Evolutionary conservation across 1,284 basidiomycete genomes (phyloP), one percentile per base, ranked within the genome.

Genomic region (Apiotrichum akiyoshidainum): DNA sequence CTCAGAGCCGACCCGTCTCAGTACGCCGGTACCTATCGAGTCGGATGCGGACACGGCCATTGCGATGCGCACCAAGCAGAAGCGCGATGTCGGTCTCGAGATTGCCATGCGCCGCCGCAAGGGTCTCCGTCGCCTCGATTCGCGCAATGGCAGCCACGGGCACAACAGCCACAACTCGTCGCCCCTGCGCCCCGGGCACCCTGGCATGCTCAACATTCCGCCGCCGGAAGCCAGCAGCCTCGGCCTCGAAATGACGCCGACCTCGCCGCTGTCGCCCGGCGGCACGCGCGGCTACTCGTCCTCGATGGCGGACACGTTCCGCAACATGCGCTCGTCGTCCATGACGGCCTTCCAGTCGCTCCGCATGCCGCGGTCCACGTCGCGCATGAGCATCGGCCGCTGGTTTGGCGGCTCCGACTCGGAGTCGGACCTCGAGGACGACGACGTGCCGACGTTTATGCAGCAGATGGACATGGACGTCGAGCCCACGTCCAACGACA

Each of bases 21-120:
- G 57, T 6, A 46, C 57, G 17, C 34, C 49, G 35, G 65, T 75
- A 11, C 77, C 77, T n/a, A 72, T 78, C 51, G 79, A 79, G 48
- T 74, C 70, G 5, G 78, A 80, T 56, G 74, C 69, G 21, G 78
- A 80, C 57, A 64, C 70, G 13, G 77, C 74, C 11, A 75, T 78
- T 39, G 73, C 68, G n/a, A 58, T 68, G 35, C 68, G 76, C 17
- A 42, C 51, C 7, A 33, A 44, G 41, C 22, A 44, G 51, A 42
- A 44, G 31, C 40, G 40, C 17, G 63, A 63, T 5, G 54, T 65
- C 19, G 51, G 57, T 4, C 49, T 45, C 44, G 56, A 58, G 19
- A 19, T 45, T 14, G 55, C 55, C 16, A 44, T 41, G 37, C 35
- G 58, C n/a, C 22, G 46, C n/a, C 39, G 40, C 31, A 46, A 42